phyloP scores from a whole-genome alignment of 2,329 filamentous ascomycete species.

The Fusarium sp. region DNA sequence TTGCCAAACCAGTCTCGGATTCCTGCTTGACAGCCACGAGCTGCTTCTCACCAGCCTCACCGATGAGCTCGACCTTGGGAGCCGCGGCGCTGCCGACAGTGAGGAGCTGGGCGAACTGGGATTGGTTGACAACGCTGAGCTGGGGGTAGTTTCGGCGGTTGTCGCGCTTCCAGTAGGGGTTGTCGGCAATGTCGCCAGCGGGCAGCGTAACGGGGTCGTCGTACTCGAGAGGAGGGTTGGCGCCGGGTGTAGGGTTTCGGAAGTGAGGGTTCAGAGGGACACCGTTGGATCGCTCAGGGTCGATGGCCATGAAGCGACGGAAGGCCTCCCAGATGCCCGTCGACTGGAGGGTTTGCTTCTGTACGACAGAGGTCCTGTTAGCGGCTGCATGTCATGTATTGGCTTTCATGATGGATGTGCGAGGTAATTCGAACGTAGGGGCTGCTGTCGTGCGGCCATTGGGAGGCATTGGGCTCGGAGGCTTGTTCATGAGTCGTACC shows the following conservation, averaged over 20 bases:
- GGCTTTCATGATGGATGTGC: constrained; percentile 9
- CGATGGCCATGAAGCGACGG: constrained; percentile 80
- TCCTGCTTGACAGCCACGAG: constrained; percentile 80
- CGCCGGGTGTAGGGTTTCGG: constrained; percentile 76
- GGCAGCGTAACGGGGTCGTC: constrained; percentile 66
- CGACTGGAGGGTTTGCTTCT: constrained; percentile 98
- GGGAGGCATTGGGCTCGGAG: constrained; percentile 25
- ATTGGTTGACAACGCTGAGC: constrained; percentile 81
- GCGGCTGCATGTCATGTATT: background rate
- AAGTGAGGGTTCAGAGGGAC: constrained; percentile 92
- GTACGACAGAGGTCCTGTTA: constrained; percentile 33
- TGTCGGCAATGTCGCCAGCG: constrained; percentile 54
- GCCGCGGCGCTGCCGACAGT: constrained; percentile 81
- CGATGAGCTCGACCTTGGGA: constrained; percentile 84
- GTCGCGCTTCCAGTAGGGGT: constrained; percentile 85
- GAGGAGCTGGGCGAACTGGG: constrained; percentile 84
- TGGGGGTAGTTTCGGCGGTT: constrained; percentile 81
- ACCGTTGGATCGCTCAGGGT: constrained; percentile 88
- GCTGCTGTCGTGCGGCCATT: constrained; percentile 18
- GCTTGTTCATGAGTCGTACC: constrained; percentile 52
- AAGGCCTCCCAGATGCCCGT: constrained; percentile 86
- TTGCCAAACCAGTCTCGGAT: constrained; percentile 76
- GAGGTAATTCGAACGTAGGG: constrained; percentile 29
- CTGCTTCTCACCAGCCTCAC: constrained; percentile 66
- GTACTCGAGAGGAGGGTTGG: constrained; percentile 49